Percentiles rank a stretch among this genome's conserved stretches.
These are phyloP conservation scores for Microbotryomycetes sp. DNA, from an alignment of 1,284 basidiomycete species.

Conservation along the genomic window DNA sequence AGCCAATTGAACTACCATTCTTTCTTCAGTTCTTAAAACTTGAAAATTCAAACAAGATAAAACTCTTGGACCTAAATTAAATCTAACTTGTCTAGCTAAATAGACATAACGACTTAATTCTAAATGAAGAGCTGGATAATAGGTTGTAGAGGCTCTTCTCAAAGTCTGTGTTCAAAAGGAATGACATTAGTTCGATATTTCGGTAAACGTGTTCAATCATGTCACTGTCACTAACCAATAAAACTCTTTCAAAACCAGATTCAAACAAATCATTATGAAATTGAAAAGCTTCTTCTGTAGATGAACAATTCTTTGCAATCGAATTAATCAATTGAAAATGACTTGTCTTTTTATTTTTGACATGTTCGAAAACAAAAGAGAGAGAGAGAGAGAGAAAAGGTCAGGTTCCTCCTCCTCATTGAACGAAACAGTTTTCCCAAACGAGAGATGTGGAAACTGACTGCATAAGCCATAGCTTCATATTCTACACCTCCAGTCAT, in stretches of 20 bases:
- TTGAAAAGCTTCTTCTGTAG: conserved; percentile 59
- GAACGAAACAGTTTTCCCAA: no score
- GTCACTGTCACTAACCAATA: conserved; percentile 44
- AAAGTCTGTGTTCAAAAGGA: conserved; percentile 56
- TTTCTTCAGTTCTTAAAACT: conserved; percentile 13
- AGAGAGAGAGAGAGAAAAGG: background rate
- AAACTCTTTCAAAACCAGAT: conserved; percentile 75
- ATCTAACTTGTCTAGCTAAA: conserved; percentile 45
- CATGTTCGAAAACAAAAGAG: no score
- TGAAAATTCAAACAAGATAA: conserved; percentile 20
- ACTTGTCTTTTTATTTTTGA: conserved; percentile 55
- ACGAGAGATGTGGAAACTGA: conserved; percentile 47
- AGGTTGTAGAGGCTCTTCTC: conserved; percentile 82
- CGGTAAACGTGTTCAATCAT: background rate
- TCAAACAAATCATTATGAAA: conserved; percentile 79
- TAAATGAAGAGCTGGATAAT: conserved; percentile 86
- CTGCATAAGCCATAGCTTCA: conserved; percentile 92
- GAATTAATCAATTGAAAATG: conserved; percentile 79
- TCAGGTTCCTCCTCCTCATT: no score
- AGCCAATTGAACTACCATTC: conserved; percentile 13
- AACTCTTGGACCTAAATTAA: conserved; percentile 29
- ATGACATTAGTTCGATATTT: background rate
- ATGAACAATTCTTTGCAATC: conserved; percentile 59
- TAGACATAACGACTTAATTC: conserved; percentile 79
- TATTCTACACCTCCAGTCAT: conserved; percentile 98